Percentiles rank a stretch among this genome's conserved stretches.
These are phyloP conservation scores for Epichloe uncinata DNA, from an alignment of 2,329 filamentous ascomycete species.

Conservation along the genomic window DNA sequence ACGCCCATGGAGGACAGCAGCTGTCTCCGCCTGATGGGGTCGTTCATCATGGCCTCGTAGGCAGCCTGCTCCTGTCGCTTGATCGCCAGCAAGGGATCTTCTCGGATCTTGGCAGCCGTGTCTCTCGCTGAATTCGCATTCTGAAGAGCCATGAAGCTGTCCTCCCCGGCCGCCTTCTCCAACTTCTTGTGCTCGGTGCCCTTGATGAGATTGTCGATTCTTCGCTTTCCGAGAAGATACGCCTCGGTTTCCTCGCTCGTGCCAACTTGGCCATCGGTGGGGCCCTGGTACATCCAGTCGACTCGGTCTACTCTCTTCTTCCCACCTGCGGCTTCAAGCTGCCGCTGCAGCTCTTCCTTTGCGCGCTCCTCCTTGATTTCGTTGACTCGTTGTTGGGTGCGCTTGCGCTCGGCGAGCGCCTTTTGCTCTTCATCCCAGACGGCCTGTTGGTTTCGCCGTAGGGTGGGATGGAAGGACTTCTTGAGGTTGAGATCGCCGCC, in stretches of 20 bases:
- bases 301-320: constrained; percentile 69
- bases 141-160: constrained; percentile 47
- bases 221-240: constrained; percentile 81
- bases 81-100: constrained; percentile 86
- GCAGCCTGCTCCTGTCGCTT: constrained; percentile 81
- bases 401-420: constrained; percentile 87
- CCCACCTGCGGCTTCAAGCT: constrained; percentile 81
- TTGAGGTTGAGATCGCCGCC: constrained; percentile 92
- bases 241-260: constrained; percentile 84
- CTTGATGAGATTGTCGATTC: constrained; percentile 72
- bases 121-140: constrained; percentile 66
- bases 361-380: constrained; percentile 89
- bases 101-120: constrained; percentile 71
- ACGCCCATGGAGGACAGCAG: constrained; percentile 52
- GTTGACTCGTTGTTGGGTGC: constrained; percentile 79
- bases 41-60: constrained; percentile 68
- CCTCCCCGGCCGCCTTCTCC: constrained; percentile 56
- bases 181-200: constrained; percentile 69
- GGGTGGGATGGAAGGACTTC: constrained; percentile 84
- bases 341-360: constrained; percentile 78
- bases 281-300: constrained; percentile 97
- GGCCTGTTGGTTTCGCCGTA: constrained; percentile 79
- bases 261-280: constrained; percentile 61
- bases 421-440: constrained; percentile 90
- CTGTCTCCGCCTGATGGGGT: constrained; percentile 53